Evolutionary conservation across 176 grass and related monocot genomes (phyloP).

Genomic region (Hsuehochloa calcarea): DNA sequence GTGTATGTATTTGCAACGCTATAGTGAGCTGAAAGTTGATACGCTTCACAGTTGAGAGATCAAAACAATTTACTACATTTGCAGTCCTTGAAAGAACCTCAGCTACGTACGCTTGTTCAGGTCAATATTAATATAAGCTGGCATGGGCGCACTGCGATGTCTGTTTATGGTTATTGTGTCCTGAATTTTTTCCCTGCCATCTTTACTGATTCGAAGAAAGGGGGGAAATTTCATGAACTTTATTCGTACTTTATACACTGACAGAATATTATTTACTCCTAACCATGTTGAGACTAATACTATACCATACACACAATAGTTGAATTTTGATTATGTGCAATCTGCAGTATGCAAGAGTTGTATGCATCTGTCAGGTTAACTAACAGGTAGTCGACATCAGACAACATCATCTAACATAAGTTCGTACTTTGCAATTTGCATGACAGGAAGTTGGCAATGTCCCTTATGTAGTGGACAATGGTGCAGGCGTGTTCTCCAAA

Average conservation of each 20-base stretch:
- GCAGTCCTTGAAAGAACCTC: neutral
- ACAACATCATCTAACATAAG: neutral
- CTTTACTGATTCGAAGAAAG: neutral
- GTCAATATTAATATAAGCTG: neutral
- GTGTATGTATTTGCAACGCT: neutral
- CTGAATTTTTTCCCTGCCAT: neutral
- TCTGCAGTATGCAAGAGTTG: neutral
- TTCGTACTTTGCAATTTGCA: constrained; percentile 12
- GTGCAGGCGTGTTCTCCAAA: constrained; percentile 96
- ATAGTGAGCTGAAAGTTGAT: neutral
- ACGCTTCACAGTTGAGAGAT: neutral
- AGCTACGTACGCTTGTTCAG: neutral
- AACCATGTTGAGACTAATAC: neutral
- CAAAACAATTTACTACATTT: neutral
- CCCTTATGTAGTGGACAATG: constrained; percentile 94
- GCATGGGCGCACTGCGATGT: neutral
- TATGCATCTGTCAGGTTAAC: neutral
- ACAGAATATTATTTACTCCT: neutral
- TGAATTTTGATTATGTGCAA: neutral
- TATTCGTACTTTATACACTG: neutral
- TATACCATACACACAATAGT: neutral
- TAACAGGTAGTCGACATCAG: neutral
- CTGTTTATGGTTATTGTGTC: constrained; percentile 9
- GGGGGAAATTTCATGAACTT: neutral
- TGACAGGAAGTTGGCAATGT: constrained; percentile 96